These are phyloP conservation scores for Emmonsia crescens DNA, from an alignment of 2,329 filamentous ascomycete genomes.

Conservation along the genomic window DNA sequence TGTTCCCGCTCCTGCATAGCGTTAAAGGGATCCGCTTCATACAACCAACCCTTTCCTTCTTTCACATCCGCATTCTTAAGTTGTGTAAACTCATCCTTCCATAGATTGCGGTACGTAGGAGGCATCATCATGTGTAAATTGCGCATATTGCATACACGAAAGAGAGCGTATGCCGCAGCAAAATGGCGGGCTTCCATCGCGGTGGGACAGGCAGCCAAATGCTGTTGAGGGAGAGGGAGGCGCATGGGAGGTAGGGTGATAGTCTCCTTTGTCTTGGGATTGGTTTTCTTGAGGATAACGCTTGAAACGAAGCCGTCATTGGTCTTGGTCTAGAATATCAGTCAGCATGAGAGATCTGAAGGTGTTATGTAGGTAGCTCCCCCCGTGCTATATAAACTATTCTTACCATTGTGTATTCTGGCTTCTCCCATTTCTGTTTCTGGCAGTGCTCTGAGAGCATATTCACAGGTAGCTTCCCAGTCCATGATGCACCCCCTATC, in stretches of 20 bases:
- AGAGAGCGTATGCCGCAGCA: conserved; percentile 82
- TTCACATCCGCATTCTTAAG: conserved; percentile 73
- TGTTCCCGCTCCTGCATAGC: conserved; percentile 69
- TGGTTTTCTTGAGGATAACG: conserved; percentile 62
- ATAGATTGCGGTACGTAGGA: conserved; percentile 76
- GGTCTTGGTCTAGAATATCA: conserved; percentile 46
- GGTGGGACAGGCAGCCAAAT: conserved; percentile 64
- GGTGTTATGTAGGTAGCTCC: not conserved
- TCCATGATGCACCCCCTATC: conserved; percentile 93
- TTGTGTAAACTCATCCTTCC: conserved; percentile 76
- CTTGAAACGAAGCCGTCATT: conserved; percentile 66
- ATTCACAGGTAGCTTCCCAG: conserved; percentile 89
- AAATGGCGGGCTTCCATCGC: conserved; percentile 88
- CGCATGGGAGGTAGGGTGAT: conserved; percentile 70
- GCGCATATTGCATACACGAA: conserved; percentile 86
- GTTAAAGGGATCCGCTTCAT: conserved; percentile 88
- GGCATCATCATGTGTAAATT: conserved; percentile 93
- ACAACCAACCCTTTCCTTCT: conserved; percentile 74
- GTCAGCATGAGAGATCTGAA: not conserved
- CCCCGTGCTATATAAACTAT: not conserved
- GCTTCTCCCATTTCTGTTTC: conserved; percentile 89
- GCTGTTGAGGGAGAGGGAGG: conserved; percentile 63
- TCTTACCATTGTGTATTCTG: conserved; percentile 72
- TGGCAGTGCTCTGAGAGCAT: conserved; percentile 89
- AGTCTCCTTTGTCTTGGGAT: conserved; percentile 72